Conservation (phyloP, 352 stramenopile species). For the Pythium dissotocum region DNA sequence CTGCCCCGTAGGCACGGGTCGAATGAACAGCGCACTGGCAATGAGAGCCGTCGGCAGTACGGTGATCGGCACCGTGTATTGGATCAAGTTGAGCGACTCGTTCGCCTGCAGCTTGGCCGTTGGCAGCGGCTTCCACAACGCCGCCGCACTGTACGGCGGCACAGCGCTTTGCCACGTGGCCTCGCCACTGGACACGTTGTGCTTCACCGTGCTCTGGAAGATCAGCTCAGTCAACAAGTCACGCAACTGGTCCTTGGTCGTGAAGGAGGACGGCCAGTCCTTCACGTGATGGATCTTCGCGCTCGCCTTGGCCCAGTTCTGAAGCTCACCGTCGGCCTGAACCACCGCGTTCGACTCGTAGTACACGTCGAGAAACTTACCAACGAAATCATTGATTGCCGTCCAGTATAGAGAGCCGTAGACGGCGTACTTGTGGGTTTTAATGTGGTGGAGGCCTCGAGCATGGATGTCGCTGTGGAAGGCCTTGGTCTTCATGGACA, state of each 20-base stretch:
- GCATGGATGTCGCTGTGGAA: slow-evolving; percentile 1
- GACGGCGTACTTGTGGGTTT: background rate
- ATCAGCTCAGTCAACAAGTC: slow-evolving; percentile 39
- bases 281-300: slow-evolving; percentile 30
- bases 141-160: slow-evolving; percentile 3
- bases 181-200: slow-evolving; percentile 44
- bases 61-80: slow-evolving; percentile 3
- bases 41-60: background rate
- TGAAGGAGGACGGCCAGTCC: slow-evolving; percentile 33
- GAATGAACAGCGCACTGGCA: slow-evolving; percentile 5
- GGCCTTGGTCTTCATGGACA: slow-evolving; percentile 1
- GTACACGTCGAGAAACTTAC: slow-evolving; percentile 4
- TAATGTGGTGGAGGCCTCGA: slow-evolving; percentile 14
- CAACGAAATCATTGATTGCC: background rate
- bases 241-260: slow-evolving; percentile 18
- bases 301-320: slow-evolving; percentile 37
- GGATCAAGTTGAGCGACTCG: slow-evolving; percentile 12
- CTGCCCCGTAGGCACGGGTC: background rate
- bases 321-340: slow-evolving; percentile 35
- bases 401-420: background rate
- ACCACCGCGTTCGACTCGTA: slow-evolving; percentile 29
- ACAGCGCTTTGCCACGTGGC: slow-evolving; percentile 34
- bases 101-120: slow-evolving; percentile 2
- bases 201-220: slow-evolving; percentile 41
- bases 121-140: slow-evolving; percentile 21